Evolutionary conservation across 768 basidiomycete species (phyloP), one percentile per base, ranked within the genome.

Genomic region (Pleurotus djamor): DNA sequence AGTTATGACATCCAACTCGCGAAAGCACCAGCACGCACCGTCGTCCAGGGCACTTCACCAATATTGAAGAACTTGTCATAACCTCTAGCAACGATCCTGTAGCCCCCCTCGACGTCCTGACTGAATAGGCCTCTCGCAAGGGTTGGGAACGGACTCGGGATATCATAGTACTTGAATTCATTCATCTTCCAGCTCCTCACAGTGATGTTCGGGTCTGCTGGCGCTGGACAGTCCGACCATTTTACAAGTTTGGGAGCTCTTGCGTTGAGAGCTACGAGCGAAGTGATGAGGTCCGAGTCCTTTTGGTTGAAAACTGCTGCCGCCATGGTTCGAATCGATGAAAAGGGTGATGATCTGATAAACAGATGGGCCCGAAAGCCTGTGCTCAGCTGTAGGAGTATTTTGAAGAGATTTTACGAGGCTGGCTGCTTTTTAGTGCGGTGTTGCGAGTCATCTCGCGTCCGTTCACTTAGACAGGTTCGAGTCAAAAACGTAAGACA

Each of bases 11-110:
- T 52, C 48, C 16, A 60, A 60, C 41, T 61, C 10, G 21, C 38
- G 14, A 57, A 37, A 6, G 38, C n/a, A 6, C 57, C 4, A 21
- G 41, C 43, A 77, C 91, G 65, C 68, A 96, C 96, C 59, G 87
- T 86, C 0, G 90, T 96, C 94, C 96, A 98, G 2, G 89, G 92
- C 4, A 98, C 94, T 71, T 99, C 97, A 3, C 88, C 92, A 34
- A 97, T 92, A 69, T 97, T 98, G 79, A 98, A 98, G 74, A 99
- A 98, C 76, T 99, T 99, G 78, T 98, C 97, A 69, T 99, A 98
- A 0, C 96, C 97, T 48, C 97, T 78, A 0, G 83, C 89, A 1
- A 97, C 86, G 59, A 99, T 95, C 58, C 87, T 76, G 60, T 79
- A 69, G 45, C 70, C 74, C 41, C 67, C 70, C 45, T 63, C 59